These are phyloP conservation scores for Solanum appendiculatum DNA, from an alignment of 257 asterid genomes.

Conservation along the genomic window DNA sequence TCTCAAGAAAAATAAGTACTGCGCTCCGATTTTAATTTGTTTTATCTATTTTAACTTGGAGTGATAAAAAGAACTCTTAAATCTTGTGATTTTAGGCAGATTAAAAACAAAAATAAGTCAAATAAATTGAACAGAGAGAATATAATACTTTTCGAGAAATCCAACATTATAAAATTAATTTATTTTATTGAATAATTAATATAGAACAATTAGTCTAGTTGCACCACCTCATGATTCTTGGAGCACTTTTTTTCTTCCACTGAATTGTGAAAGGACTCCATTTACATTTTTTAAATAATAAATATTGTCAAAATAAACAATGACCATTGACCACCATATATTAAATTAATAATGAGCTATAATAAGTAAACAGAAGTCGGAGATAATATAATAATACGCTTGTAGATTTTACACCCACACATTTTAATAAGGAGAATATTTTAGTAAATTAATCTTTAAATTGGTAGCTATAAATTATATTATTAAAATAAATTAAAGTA, in stretches of 20 bases:
- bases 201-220: not conserved
- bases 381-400: not conserved
- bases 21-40: not conserved
- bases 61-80: too few species aligned
- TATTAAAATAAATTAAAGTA: not conserved
- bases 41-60: too few species aligned
- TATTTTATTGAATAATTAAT: not conserved
- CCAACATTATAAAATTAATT: not conserved
- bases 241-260: not conserved
- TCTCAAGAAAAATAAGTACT: not conserved
- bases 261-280: not conserved
- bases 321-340: not conserved
- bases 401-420: not conserved
- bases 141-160: not conserved
- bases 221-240: not conserved
- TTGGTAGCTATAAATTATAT: not conserved
- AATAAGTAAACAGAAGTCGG: not conserved
- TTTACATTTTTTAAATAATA: not conserved
- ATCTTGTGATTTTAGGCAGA: not conserved
- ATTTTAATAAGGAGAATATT: not conserved
- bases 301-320: not conserved
- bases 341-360: not conserved
- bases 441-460: not conserved
- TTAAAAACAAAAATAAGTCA: too few species aligned
- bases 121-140: too few species aligned